Evolutionary conservation across 257 asterid genomes (phyloP), one percentile per base, ranked within the genome.

Genomic region (Leptodermis oblonga): DNA sequence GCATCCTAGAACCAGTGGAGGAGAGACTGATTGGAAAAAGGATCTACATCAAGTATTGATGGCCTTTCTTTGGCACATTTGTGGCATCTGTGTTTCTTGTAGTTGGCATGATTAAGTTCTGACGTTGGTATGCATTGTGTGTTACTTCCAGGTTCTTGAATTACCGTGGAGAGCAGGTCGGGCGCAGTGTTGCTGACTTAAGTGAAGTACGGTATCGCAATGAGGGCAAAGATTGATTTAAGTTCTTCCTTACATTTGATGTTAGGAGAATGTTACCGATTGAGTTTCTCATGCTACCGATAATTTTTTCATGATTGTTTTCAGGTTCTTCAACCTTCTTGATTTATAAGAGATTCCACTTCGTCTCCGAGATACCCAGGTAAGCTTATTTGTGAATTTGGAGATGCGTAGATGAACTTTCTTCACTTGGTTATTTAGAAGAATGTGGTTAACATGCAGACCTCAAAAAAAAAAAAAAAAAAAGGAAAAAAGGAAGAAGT

Each of bases 121-220:
- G n/a, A 49, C 33, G 2, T 22, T 8, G 3, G 14, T 8, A 18
- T 49, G 62, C 34, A 36, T 30, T 62, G 48, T 51, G 54, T 81
- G 51, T 71, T 81, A 51, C 72, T 63, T 69, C 74, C 80, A 94
- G 99, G 96, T 94, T 78, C 89, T 94, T 53, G 99, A 94, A 80
- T n/a, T 94, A 94, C 78, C 99, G 99, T 62, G 97, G 99, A 37
- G 99, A 94, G 82, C 96, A 87, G 79, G 97, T 94, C 68, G 84
- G 99, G 77, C 84, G 97, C 73, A 86, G 97, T 74, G 80, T 94
- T 78, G 97, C 99, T 39, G 99, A 94, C 83, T 83, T 91, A 53
- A 87, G 99, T 80, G 99, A 94, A 81, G 91, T 92, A 69, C 92
- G 82, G 67, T 94, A 94, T 75, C 92, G 87, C 30, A 65, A 83